Conservation (phyloP, 768 basidiomycete genomes). For the Phaffia australis region DNA sequence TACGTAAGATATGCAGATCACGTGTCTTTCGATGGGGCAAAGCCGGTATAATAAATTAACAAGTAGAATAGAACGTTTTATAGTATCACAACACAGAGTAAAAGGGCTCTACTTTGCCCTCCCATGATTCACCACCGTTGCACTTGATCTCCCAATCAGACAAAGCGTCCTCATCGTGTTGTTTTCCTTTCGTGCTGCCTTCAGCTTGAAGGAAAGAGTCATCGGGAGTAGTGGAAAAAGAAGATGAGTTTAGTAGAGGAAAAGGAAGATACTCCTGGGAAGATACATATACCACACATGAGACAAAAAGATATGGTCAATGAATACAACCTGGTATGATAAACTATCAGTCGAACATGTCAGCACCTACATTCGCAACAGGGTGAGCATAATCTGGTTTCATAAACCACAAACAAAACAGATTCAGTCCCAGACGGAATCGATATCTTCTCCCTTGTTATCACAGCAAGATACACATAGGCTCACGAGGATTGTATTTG, state of each 20-base stretch:
- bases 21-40: no score
- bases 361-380: background rate
- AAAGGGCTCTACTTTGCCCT: slow-evolving; percentile 34
- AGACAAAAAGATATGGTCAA: background rate
- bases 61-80: no score
- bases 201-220: slow-evolving; percentile 20
- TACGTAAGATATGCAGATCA: no score
- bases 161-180: slow-evolving; percentile 48
- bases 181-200: slow-evolving; percentile 4
- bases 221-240: slow-evolving; percentile 32
- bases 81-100: background rate
- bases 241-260: slow-evolving; percentile 37
- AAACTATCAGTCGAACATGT: no score
- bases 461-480: slow-evolving; percentile 40
- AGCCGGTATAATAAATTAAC: no score
- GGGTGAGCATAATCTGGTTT: slow-evolving; percentile 6
- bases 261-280: slow-evolving; percentile 51
- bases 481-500: slow-evolving; percentile 48
- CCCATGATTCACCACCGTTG: slow-evolving; percentile 47
- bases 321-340: no score
- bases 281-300: slow-evolving; percentile 37
- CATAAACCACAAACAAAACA: no score
- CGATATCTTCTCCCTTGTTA: background rate
- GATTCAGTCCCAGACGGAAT: background rate
- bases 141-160: slow-evolving; percentile 48